Percentiles rank a stretch among this genome's conserved stretches.
Evolutionary conservation across 768 basidiomycete species (phyloP).

Genomic region (Lyophyllum shimeji): DNA sequence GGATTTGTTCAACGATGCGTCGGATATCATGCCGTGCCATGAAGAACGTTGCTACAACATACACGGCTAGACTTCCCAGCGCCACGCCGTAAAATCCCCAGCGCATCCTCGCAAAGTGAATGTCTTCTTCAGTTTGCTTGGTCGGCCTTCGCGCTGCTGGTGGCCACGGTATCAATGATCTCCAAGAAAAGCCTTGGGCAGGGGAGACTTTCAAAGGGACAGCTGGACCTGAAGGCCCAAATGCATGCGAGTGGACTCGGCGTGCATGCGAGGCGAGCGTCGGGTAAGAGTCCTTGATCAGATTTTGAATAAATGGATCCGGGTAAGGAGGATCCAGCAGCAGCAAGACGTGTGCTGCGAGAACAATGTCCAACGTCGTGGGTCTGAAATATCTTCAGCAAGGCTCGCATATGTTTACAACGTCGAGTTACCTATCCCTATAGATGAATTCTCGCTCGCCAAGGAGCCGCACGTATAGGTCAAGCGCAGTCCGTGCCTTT

Average conservation of each 20-base stretch:
- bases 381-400: slow-evolving; percentile 37
- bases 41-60: slow-evolving; percentile 28
- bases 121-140: slow-evolving; percentile 40
- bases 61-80: slow-evolving; percentile 41
- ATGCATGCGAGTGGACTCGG: slow-evolving; percentile 37
- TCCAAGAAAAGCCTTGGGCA: slow-evolving; percentile 27
- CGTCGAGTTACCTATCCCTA: slow-evolving; percentile 42
- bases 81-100: slow-evolving; percentile 54
- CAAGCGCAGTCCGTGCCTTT: slow-evolving; percentile 56
- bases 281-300: slow-evolving; percentile 57
- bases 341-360: slow-evolving; percentile 70
- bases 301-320: slow-evolving; percentile 53
- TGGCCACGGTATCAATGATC: slow-evolving; percentile 39
- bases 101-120: slow-evolving; percentile 45
- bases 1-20: background rate
- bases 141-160: slow-evolving; percentile 12
- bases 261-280: slow-evolving; percentile 58
- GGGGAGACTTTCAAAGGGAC: slow-evolving; percentile 11
- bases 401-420: background rate
- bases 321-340: slow-evolving; percentile 60
- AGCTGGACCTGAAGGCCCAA: slow-evolving; percentile 16
- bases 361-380: slow-evolving; percentile 60
- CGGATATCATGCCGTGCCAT: background rate
- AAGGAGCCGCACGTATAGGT: slow-evolving; percentile 58
- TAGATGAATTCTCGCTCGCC: slow-evolving; percentile 51